Conservation (phyloP, 208 protist species). For the Endotrypanum monterogeii region DNA sequence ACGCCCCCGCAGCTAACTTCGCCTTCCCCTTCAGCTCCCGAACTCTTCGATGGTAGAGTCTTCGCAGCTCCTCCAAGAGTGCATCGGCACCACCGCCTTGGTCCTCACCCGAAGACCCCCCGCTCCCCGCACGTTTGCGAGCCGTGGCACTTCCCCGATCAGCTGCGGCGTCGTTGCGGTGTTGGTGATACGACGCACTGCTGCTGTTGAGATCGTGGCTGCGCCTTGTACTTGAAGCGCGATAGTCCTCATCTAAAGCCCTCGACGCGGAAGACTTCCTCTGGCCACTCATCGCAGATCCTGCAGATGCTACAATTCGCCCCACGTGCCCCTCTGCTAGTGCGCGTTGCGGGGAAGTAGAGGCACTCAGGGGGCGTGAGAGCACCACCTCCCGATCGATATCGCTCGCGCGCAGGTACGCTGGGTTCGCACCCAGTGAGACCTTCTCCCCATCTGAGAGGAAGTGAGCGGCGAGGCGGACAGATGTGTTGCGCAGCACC, state of each 20-base stretch:
- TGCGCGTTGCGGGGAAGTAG: background rate
- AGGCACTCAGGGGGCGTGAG: slow-evolving; percentile 12
- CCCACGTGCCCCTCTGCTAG: background rate
- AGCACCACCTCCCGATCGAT: slow-evolving; percentile 30
- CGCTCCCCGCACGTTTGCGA: background rate
- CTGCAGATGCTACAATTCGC: background rate
- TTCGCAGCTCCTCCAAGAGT: slow-evolving; percentile 46
- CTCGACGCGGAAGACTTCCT: background rate
- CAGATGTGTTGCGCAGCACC: slow-evolving; percentile 56
- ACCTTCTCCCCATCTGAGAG: slow-evolving; percentile 77
- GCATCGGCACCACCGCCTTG: slow-evolving; percentile 18
- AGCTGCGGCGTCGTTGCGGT: background rate
- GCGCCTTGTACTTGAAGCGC: background rate
- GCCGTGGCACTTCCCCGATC: slow-evolving; percentile 18
- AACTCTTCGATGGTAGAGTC: slow-evolving; percentile 50
- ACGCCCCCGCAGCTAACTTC: background rate
- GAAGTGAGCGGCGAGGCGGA: slow-evolving; percentile 79
- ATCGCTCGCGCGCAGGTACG: slow-evolving; percentile 57
- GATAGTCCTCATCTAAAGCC: background rate
- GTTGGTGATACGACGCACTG: slow-evolving; percentile 3
- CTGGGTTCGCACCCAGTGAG: slow-evolving; percentile 75
- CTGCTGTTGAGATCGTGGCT: background rate
- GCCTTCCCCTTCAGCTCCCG: slow-evolving; percentile 34
- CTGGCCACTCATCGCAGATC: background rate
- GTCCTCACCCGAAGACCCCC: background rate